Evolutionary conservation across 768 basidiomycete species (phyloP).

Genomic region (Leccinum uliginosum): DNA sequence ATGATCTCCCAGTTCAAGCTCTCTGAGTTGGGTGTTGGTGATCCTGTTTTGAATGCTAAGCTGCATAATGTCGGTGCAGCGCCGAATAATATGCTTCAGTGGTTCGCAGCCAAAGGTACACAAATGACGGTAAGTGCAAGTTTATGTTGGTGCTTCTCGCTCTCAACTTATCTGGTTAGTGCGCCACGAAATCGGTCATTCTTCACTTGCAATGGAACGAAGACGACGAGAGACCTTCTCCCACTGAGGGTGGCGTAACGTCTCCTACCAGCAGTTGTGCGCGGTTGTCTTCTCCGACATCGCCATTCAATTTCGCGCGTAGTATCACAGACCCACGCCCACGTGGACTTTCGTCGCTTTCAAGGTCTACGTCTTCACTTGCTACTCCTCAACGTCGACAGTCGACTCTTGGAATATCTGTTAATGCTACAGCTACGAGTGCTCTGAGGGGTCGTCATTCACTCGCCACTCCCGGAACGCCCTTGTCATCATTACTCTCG

Average conservation of each 20-base stretch:
- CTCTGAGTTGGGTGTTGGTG: slow-evolving; percentile 65
- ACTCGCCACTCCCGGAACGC: slow-evolving; percentile 38
- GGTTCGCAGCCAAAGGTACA: slow-evolving; percentile 87
- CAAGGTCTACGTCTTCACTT: slow-evolving; percentile 48
- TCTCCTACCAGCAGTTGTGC: slow-evolving; percentile 24
- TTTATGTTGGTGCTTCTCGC: background rate
- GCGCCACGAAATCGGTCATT: slow-evolving; percentile 84
- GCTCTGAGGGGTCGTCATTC: slow-evolving; percentile 44
- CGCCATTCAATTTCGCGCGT: slow-evolving; percentile 19
- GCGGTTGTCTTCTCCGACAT: slow-evolving; percentile 27
- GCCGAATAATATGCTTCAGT: slow-evolving; percentile 88
- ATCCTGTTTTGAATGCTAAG: slow-evolving; percentile 62
- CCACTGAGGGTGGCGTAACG: slow-evolving; percentile 11
- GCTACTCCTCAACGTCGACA: slow-evolving; percentile 39
- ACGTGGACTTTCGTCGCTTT: slow-evolving; percentile 48
- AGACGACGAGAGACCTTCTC: slow-evolving; percentile 35
- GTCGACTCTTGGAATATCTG: slow-evolving; percentile 30
- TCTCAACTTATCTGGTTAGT: slow-evolving; percentile 40
- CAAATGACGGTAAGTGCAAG: slow-evolving; percentile 73
- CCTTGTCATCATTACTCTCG: slow-evolving; percentile 30
- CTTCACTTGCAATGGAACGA: slow-evolving; percentile 86
- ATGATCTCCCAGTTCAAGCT: slow-evolving; percentile 93
- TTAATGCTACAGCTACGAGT: slow-evolving; percentile 21
- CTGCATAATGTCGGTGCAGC: slow-evolving; percentile 75
- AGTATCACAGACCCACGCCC: slow-evolving; percentile 30